Percentiles rank a stretch among this genome's conserved stretches.
These are phyloP conservation scores for Rhipidocladum racemiflorum DNA, from an alignment of 176 grass and related monocot genomes.

Conservation along the genomic window DNA sequence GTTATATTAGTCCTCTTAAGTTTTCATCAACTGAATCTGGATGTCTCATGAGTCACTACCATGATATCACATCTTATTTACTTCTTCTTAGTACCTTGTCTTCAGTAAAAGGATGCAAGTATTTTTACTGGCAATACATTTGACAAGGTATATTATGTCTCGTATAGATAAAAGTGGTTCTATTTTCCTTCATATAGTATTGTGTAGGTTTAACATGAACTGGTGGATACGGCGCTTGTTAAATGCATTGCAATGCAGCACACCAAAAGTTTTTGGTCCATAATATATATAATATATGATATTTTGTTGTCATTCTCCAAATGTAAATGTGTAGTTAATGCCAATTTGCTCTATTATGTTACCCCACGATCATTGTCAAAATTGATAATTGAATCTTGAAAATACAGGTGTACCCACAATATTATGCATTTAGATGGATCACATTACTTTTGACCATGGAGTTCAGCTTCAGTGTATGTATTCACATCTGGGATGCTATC, in stretches of 20 bases:
- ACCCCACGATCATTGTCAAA: background rate
- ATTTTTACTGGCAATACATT: background rate
- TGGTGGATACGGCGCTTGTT: background rate
- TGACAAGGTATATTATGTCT: background rate
- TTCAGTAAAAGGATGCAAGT: background rate
- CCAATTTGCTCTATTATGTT: background rate
- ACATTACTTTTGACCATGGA: constrained; percentile 86
- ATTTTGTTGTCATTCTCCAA: background rate
- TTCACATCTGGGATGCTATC: constrained; percentile 90
- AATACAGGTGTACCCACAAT: constrained; percentile 79
- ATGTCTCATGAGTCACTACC: background rate
- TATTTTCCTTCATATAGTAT: background rate
- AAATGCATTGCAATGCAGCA: background rate
- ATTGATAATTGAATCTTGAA: constrained; percentile 11
- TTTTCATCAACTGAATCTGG: constrained; percentile 12
- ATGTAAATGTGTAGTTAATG: background rate
- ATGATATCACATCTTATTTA: background rate
- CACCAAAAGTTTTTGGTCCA: background rate
- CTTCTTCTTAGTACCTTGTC: background rate
- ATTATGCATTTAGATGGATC: constrained; percentile 99
- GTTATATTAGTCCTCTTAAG: background rate
- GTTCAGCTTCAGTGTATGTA: constrained; percentile 67
- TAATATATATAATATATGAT: background rate
- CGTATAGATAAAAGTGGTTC: background rate
- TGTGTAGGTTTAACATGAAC: background rate